A percentile compares a stretch with the other conserved stretches of the same genome.
These are phyloP conservation scores for Papiliotrema nemorosa DNA, from an alignment of 1,284 basidiomycete genomes.

Conservation along the genomic window DNA sequence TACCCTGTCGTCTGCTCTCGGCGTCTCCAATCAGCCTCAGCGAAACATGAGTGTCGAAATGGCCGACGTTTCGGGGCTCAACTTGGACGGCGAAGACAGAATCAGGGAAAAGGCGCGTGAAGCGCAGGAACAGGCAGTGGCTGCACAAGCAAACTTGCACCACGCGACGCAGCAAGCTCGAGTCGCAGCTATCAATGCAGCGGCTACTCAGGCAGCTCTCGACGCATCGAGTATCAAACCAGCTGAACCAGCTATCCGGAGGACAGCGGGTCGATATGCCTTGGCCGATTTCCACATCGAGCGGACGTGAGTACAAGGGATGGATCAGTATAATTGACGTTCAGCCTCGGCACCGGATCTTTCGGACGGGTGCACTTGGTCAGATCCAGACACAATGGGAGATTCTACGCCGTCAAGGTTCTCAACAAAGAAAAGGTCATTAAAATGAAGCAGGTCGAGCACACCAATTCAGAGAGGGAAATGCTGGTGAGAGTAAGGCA, in stretches of 20 bases:
- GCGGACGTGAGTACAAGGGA: slow-evolving; percentile 45
- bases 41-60: slow-evolving; percentile 43
- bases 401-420: slow-evolving; percentile 94
- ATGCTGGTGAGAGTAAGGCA: slow-evolving; percentile 88
- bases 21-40: slow-evolving; percentile 16
- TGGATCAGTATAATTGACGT: not conserved
- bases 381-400: slow-evolving; percentile 83
- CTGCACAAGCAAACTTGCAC: slow-evolving; percentile 47
- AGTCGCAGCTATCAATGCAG: slow-evolving; percentile 49
- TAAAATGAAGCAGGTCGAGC: slow-evolving; percentile 93
- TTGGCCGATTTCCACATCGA: slow-evolving; percentile 54
- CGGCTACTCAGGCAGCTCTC: slow-evolving; percentile 46
- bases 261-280: slow-evolving; percentile 54
- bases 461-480: slow-evolving; percentile 92
- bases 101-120: slow-evolving; percentile 47
- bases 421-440: slow-evolving; percentile 92
- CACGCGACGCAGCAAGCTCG: slow-evolving; percentile 49
- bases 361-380: slow-evolving; percentile 94
- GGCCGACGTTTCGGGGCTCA: slow-evolving; percentile 36
- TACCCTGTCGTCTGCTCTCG: slow-evolving; percentile 29
- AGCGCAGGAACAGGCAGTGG: slow-evolving; percentile 48
- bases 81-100: slow-evolving; percentile 30
- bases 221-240: slow-evolving; percentile 19
- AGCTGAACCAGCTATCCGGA: slow-evolving; percentile 34
- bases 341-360: slow-evolving; percentile 75